A percentile compares a stretch with the other conserved stretches of the same genome.
Conservation (phyloP, 768 basidiomycete species). For the Mycena albidolilacea region DNA sequence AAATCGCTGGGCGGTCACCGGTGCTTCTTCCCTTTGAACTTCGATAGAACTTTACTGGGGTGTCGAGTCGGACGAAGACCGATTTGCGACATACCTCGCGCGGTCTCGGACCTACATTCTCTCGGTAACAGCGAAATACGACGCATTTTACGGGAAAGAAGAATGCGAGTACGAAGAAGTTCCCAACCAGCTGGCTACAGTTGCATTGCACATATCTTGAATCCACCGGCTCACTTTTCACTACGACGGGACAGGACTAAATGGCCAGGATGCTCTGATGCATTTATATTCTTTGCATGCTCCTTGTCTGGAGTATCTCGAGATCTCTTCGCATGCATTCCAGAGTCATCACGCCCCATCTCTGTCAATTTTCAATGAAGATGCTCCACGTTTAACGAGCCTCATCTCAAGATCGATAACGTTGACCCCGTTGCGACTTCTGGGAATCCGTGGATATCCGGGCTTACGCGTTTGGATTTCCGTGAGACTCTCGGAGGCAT, state of each 20-base stretch:
- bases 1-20: conserved; percentile 15
- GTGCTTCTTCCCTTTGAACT: conserved; percentile 19
- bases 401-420: conserved; percentile 21
- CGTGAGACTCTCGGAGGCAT: neutral
- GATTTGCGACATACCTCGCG: conserved; percentile 20
- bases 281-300: neutral
- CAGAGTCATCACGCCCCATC: neutral
- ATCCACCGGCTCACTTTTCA: conserved; percentile 21
- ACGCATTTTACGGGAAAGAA: conserved; percentile 5
- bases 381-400: conserved; percentile 19
- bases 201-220: conserved; percentile 6
- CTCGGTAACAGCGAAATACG: conserved; percentile 15
- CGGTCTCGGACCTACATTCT: conserved; percentile 11
- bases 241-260: conserved; percentile 12
- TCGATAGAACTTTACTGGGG: conserved; percentile 27
- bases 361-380: conserved; percentile 8
- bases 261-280: neutral
- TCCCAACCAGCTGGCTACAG: neutral
- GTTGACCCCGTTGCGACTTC: neutral
- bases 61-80: conserved; percentile 11
- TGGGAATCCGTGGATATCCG: conserved; percentile 2
- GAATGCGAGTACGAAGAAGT: conserved; percentile 13
- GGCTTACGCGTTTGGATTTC: conserved; percentile 13
- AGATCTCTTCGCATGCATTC: neutral
- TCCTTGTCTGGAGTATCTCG: conserved; percentile 24